phyloP scores from a whole-genome alignment of 148 eudicot genomes.

The Heliosperma pusillum region DNA sequence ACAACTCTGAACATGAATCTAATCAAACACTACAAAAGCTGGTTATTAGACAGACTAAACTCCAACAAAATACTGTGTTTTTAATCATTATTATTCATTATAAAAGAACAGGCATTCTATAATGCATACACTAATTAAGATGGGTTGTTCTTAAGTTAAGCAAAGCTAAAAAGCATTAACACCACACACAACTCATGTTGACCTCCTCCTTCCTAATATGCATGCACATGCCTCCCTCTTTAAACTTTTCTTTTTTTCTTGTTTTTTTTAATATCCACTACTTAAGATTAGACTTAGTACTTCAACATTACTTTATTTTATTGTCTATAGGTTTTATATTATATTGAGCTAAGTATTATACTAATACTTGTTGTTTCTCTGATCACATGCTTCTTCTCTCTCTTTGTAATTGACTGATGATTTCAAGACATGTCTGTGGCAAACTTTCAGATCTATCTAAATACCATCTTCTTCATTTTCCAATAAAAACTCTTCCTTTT shows the following conservation, averaged over 20 bases:
- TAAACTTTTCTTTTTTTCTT: not conserved
- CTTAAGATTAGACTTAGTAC: slow-evolving; percentile 29
- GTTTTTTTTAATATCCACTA: not conserved
- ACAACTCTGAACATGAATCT: not conserved
- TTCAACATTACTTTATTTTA: not conserved
- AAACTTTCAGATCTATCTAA: slow-evolving; percentile 28
- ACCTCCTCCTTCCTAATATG: slow-evolving; percentile 14
- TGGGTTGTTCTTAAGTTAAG: not conserved
- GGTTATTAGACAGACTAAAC: not conserved
- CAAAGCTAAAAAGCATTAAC: not conserved
- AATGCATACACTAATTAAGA: not conserved
- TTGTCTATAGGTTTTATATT: not conserved
- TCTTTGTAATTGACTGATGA: slow-evolving; percentile 31
- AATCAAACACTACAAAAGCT: not conserved
- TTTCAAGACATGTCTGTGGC: slow-evolving; percentile 31
- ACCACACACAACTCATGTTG: not conserved
- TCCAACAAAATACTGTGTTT: not conserved
- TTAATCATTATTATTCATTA: not conserved
- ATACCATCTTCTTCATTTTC: not conserved
- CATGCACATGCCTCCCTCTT: slow-evolving; percentile 28
- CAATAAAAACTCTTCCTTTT: not conserved
- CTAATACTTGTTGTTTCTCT: not conserved
- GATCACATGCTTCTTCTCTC: not conserved
- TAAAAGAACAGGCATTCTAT: not conserved
- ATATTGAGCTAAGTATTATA: not conserved